phyloP scores from a whole-genome alignment of 805 yeast species.

The Lipomyces sp. region DNA sequence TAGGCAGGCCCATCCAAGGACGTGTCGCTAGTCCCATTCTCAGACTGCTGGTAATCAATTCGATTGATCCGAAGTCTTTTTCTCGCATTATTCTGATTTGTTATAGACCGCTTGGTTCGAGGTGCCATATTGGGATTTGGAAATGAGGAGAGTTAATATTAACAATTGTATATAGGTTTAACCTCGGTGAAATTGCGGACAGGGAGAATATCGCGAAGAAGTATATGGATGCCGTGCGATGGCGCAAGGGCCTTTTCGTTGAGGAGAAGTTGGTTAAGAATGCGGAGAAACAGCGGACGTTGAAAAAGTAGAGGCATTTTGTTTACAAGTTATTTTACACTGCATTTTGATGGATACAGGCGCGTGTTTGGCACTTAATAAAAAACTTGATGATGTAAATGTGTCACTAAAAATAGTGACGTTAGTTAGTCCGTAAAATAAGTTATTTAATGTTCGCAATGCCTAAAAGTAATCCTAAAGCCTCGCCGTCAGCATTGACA shows the following conservation, averaged over 20 bases:
- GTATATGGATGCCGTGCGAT: slow-evolving; percentile 81
- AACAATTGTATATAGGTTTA: no score
- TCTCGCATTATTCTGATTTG: background rate
- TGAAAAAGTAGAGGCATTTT: slow-evolving; percentile 52
- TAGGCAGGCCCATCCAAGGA: background rate
- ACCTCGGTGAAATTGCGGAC: slow-evolving; percentile 89
- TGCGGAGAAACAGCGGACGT: slow-evolving; percentile 92
- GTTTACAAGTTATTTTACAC: background rate
- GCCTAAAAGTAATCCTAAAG: no score
- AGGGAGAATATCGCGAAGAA: slow-evolving; percentile 86
- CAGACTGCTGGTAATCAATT: background rate
- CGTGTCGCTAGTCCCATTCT: background rate
- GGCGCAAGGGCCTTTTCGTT: slow-evolving; percentile 84
- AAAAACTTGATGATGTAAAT: no score
- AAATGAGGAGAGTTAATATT: no score
- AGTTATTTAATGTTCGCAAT: no score
- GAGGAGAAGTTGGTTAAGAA: slow-evolving; percentile 88
- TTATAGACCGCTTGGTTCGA: background rate
- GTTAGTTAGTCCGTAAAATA: no score
- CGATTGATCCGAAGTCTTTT: background rate
- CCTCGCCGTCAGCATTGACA: no score
- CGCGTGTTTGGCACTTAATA: background rate
- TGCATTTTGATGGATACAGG: background rate
- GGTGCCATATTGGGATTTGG: no score
- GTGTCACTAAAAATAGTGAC: no score